Evolutionary conservation across 495 filamentous ascomycete species (phyloP).

Genomic region (Choiromyces venosus): DNA sequence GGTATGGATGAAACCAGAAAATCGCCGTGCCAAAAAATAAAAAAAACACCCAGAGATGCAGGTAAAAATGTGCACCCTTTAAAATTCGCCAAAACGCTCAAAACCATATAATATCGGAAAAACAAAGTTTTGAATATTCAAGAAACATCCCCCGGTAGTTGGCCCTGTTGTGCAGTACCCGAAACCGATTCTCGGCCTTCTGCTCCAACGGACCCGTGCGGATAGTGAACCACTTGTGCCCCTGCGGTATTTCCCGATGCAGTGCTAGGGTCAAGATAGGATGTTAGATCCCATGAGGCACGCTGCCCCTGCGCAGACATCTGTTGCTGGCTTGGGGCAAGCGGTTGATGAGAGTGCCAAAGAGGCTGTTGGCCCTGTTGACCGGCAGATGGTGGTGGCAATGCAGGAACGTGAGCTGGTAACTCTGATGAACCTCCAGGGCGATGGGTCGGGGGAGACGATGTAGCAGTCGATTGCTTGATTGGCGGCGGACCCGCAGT

Average conservation of each 20-base stretch:
- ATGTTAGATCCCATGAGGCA: slow-evolving; percentile 29
- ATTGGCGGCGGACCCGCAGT: slow-evolving; percentile 29
- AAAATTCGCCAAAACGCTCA: slow-evolving; percentile 38
- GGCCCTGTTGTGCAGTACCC: slow-evolving; percentile 19
- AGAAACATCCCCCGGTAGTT: slow-evolving; percentile 27
- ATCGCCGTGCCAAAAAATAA: slow-evolving; percentile 30
- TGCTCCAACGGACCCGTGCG: slow-evolving; percentile 29
- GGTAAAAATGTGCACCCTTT: slow-evolving; percentile 29
- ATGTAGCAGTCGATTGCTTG: slow-evolving; percentile 28
- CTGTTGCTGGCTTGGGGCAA: slow-evolving; percentile 27
- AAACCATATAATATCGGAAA: slow-evolving; percentile 32
- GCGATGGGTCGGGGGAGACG: slow-evolving; percentile 26
- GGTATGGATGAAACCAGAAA: slow-evolving; percentile 27
- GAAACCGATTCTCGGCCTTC: slow-evolving; percentile 31
- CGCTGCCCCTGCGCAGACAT: slow-evolving; percentile 31
- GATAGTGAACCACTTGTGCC: slow-evolving; percentile 32
- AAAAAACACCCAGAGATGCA: slow-evolving; percentile 16
- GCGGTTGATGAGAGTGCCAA: slow-evolving; percentile 32
- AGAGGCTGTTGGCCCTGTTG: slow-evolving; percentile 21
- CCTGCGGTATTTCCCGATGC: slow-evolving; percentile 31
- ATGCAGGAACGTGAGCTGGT: slow-evolving; percentile 27
- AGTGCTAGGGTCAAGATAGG: slow-evolving; percentile 28
- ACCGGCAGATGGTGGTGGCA: slow-evolving; percentile 23
- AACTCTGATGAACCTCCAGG: slow-evolving; percentile 26
- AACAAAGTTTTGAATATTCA: slow-evolving; percentile 23